phyloP scores from a whole-genome alignment of 2,329 filamentous ascomycete genomes.

The Paraconiothyrium sp. region DNA sequence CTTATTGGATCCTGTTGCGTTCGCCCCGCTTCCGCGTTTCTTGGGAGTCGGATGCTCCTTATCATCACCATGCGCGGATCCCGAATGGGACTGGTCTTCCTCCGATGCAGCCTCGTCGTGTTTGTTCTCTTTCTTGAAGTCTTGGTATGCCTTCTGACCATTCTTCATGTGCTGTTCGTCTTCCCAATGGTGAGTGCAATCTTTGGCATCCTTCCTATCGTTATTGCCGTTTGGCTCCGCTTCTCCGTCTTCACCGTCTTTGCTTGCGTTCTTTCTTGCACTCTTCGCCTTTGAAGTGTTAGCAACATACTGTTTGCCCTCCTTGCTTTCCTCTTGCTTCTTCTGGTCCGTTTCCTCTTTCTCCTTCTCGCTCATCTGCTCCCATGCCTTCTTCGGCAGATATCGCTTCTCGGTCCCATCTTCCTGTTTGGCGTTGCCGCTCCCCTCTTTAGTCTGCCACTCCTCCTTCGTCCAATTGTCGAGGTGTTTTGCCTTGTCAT shows the following conservation, averaged over 20 bases:
- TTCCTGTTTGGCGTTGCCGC: conserved; percentile 54
- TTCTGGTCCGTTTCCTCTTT: conserved; percentile 58
- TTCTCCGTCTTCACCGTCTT: conserved; percentile 29
- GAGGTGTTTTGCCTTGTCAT: conserved; percentile 56
- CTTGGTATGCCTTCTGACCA: conserved; percentile 37
- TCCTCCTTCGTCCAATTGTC: conserved; percentile 59
- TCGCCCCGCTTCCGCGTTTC: conserved; percentile 40
- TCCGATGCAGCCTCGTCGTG: conserved; percentile 18
- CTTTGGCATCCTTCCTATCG: conserved; percentile 35
- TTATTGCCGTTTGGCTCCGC: conserved; percentile 14
- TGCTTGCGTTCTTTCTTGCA: conserved; percentile 50
- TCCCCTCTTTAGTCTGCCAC: conserved; percentile 61
- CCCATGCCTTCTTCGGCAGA: conserved; percentile 60
- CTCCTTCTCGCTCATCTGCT: conserved; percentile 57
- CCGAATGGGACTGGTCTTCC: conserved; percentile 17
- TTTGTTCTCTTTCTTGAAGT: conserved; percentile 37
- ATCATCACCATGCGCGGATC: conserved; percentile 15
- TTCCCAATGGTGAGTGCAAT: conserved; percentile 46
- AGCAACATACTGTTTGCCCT: conserved; percentile 56
- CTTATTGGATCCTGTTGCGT: conserved; percentile 42
- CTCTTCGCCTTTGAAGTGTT: conserved; percentile 56
- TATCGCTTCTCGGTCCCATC: conserved; percentile 58
- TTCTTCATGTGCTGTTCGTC: conserved; percentile 36
- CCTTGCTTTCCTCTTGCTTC: conserved; percentile 55
- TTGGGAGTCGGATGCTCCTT: conserved; percentile 18